Base-by-base conservation (phyloP, 2,329 filamentous ascomycete genomes). In the Ceratocystis eucalypticola region DNA sequence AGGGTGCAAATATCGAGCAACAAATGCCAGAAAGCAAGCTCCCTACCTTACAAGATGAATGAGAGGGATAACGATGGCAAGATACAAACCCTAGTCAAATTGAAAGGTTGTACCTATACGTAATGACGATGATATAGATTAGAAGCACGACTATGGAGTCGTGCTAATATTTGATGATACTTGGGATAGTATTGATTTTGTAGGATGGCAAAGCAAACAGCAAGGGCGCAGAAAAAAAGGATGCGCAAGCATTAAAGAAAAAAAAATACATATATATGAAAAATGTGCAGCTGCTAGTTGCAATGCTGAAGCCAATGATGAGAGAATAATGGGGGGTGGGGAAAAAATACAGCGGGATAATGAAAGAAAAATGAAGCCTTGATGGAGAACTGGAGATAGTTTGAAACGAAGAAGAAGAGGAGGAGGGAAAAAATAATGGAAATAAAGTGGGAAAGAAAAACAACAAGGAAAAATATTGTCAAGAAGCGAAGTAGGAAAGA, bases 101-200 rank as follows among this genome's bases (percentile, higher is more conserved):
- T 41, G 4, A 12, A 30, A 59, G 30, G 17, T 3, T 37, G 28
- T 37, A 30, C 17, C 15, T 37, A 22, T 30, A 17, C 4, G 25
- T 30, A 28, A 59, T 59, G 55, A 59, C 17, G 55, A 59, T 59
- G 25, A 59, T 59, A 59, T 59, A 59, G 55, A 57, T 33, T 8
- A 33, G 28, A 12, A 37, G 30, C n/a, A 37, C 25, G 15, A 37
- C 55, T 28, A 22, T 53, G 48, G 10, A 3, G 28, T 37, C 30
- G 28, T 33, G 55, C 20, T 25, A 59, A 59, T 37, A 59, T 28
- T 59, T 33, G 28, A 59, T 33, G 55, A 59, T 37, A 20, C 30
- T 41, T 59, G 55, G 55, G 33, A 33, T 59, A 10, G 10, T 59
- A 59, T 59, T 59, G 55, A n/a, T 59, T 20, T 57, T 33, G 30